phyloP scores from a whole-genome alignment of 75 land plant genomes.

The Cupressus sempervirens region DNA sequence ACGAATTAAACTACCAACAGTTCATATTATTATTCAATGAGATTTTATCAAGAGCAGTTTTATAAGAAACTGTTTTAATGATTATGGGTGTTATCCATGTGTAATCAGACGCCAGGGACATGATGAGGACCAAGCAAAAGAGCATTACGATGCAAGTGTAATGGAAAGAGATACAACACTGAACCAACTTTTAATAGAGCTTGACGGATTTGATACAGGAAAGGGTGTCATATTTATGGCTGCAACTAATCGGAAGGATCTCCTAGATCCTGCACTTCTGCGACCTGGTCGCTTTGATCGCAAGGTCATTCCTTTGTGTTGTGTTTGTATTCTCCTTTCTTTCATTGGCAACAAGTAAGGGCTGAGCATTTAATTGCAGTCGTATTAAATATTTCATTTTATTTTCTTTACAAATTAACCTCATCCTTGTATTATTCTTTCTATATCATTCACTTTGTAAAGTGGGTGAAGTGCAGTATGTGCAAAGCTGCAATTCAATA shows the following conservation, averaged over 20 bases:
- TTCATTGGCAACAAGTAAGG: not conserved
- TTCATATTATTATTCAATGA: not conserved
- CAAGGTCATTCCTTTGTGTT: conserved; percentile 33
- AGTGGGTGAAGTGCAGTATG: not conserved
- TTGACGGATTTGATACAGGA: conserved; percentile 99
- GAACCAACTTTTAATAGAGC: conserved; percentile 91
- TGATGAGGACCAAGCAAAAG: conserved; percentile 40
- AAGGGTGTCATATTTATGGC: conserved; percentile 95
- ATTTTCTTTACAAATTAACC: not conserved
- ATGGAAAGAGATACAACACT: conserved; percentile 95
- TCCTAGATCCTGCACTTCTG: conserved; percentile 92
- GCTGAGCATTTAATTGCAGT: not conserved
- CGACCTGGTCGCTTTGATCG: conserved; percentile 99
- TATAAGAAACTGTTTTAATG: not conserved
- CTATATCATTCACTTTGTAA: not conserved
- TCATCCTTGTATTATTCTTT: not conserved
- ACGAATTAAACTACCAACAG: not conserved
- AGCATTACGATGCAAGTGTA: conserved; percentile 70
- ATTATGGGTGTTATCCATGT: not conserved
- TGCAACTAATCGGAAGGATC: conserved; percentile 96
- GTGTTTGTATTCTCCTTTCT: not conserved
- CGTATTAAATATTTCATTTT: not conserved
- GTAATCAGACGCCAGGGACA: conserved; percentile 70
- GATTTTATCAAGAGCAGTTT: not conserved
- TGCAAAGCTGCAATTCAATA: not conserved